A percentile compares a stretch with the other conserved stretches of the same genome.
These are phyloP conservation scores for Hortiboletus flavorubellus DNA, from an alignment of 768 basidiomycete species.

Conservation along the genomic window DNA sequence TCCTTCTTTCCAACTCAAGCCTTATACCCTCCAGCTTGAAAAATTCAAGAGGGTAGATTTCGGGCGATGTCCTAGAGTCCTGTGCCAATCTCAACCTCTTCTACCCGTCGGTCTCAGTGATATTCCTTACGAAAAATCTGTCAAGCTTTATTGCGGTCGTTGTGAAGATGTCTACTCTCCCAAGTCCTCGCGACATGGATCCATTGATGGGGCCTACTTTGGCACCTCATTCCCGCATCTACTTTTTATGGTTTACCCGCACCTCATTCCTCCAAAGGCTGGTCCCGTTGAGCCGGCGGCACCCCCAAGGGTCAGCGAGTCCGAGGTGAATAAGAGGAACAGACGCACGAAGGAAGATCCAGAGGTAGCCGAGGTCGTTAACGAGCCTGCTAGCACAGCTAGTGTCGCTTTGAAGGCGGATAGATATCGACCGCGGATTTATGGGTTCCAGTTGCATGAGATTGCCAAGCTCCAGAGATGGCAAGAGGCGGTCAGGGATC, in stretches of 20 bases:
- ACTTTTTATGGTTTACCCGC: slow-evolving; percentile 94
- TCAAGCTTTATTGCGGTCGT: slow-evolving; percentile 97
- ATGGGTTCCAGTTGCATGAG: slow-evolving; percentile 96
- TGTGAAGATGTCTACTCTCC: slow-evolving; percentile 99
- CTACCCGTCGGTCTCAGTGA: slow-evolving; percentile 97
- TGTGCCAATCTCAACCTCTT: slow-evolving; percentile 92
- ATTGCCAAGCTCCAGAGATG: slow-evolving; percentile 90
- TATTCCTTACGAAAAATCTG: slow-evolving; percentile 97
- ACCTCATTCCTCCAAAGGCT: slow-evolving; percentile 82
- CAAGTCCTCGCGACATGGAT: slow-evolving; percentile 94
- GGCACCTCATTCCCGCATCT: slow-evolving; percentile 98
- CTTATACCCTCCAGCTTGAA: slow-evolving; percentile 59
- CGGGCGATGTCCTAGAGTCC: slow-evolving; percentile 95
- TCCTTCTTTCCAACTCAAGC: not conserved
- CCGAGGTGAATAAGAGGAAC: slow-evolving; percentile 33
- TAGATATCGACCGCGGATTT: slow-evolving; percentile 88
- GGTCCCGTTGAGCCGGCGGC: slow-evolving; percentile 43
- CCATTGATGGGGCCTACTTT: slow-evolving; percentile 98
- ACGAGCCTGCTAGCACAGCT: slow-evolving; percentile 74
- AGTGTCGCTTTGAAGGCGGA: slow-evolving; percentile 86
- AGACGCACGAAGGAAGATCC: slow-evolving; percentile 55
- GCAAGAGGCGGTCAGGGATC: slow-evolving; percentile 91
- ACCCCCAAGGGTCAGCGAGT: slow-evolving; percentile 25
- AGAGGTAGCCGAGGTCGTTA: slow-evolving; percentile 51
- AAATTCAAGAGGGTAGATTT: slow-evolving; percentile 99